Percentiles rank a stretch among this genome's conserved stretches.
These are phyloP conservation scores for Cytospora piceicola DNA, from an alignment of 2,329 filamentous ascomycete genomes.

Conservation along the genomic window DNA sequence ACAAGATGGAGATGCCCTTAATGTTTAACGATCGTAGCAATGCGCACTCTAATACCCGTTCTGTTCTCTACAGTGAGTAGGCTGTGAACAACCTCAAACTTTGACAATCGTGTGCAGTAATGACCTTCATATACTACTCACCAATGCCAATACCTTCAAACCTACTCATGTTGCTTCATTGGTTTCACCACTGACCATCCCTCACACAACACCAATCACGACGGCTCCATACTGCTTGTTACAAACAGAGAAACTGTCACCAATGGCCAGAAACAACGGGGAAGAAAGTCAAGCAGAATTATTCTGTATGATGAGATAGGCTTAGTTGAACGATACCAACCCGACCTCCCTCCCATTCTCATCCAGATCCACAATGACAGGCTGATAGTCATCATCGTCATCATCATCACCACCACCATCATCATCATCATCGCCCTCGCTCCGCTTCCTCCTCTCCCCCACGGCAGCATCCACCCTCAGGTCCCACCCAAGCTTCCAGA, in stretches of 20 bases:
- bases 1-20: background rate
- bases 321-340: conserved; percentile 51
- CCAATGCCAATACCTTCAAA: background rate
- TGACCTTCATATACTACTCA: background rate
- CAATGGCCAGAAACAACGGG: background rate
- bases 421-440: conserved; percentile 44
- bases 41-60: background rate
- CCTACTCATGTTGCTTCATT: background rate
- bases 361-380: conserved; percentile 57
- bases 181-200: too few species aligned
- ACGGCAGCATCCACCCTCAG: conserved; percentile 54
- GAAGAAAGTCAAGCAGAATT: background rate
- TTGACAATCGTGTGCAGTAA: background rate
- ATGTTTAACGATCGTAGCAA: background rate
- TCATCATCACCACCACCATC: conserved; percentile 52
- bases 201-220: too few species aligned
- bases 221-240: background rate
- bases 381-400: conserved; percentile 55
- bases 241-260: background rate
- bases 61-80: background rate
- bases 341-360: conserved; percentile 56
- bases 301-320: background rate
- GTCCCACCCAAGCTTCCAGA: conserved; percentile 59
- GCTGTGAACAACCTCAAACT: background rate
- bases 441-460: conserved; percentile 48